Base-by-base conservation (phyloP, 805 yeast genomes). In the Candida orba region DNA sequence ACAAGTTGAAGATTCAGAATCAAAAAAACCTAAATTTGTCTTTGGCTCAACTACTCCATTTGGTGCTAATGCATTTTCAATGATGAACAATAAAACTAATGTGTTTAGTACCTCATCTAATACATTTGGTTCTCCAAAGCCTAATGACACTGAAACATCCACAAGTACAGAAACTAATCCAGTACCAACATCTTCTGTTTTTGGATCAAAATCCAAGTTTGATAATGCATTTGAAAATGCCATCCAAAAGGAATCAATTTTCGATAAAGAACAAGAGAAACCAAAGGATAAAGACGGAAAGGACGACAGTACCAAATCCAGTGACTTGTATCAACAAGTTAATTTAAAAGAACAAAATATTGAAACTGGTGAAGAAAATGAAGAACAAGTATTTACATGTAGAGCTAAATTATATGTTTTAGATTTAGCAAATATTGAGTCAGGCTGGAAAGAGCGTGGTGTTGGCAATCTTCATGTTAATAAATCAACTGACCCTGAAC, bases 381-480 rank as follows among this genome's bases (percentile, higher is more conserved):
- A 93, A 59, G 69, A 69, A 30, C 76, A 84, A 0, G 58, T 81
- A 8, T 86, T 76, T 60, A 76, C 78, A 36, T 74, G 84, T 33
- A 79, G 83, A 39, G 87, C 95, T 4, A 87, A 90, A 57, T 66
- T 93, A 24, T 93, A 90, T 59, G 79, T 76, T 27, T 66, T 87
- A 52, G 84, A 85, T 54, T 67, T 90, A 27, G 67, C 81, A 0
- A 74, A 79, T 32, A 69, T 84, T 4, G 60, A 74, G 8, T 78
- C 73, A 15, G 96, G 96, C 2, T 93, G 99, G 99, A 93, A 87
- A 60, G 99, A 93, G 64, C 78, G 93, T 57, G 99, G 99, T 22
- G 72, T 84, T 35, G 99, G 99, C 3, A 73, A 78, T 5, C 65
- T 93, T n/a, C 95, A 87, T 58, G 73, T 93, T 23, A 91, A 93